Evolutionary conservation across 1,139 yeast genomes (phyloP).

Genomic region (Saccharomyces pastorianus): DNA sequence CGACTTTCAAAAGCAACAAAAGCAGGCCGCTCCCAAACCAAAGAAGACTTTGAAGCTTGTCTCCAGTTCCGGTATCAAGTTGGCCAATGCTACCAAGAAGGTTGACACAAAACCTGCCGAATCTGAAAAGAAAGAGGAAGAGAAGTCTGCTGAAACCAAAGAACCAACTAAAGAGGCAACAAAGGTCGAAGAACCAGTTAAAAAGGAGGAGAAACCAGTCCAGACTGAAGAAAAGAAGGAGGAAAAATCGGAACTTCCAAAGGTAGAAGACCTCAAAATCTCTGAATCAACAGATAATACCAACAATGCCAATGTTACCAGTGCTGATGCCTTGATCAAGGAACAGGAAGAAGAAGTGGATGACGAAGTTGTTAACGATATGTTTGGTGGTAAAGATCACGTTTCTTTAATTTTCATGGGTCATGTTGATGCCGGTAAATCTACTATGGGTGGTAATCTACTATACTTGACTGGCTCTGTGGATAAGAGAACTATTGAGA

Average conservation of each 20-base stretch:
- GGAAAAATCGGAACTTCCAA: constrained; percentile 16
- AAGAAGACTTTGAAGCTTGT: constrained; percentile 57
- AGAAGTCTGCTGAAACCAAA: constrained; percentile 15
- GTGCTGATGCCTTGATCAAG: constrained; percentile 42
- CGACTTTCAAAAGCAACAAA: constrained; percentile 57
- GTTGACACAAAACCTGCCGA: constrained; percentile 30
- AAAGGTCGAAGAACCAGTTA: constrained; percentile 9
- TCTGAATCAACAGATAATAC: constrained; percentile 10
- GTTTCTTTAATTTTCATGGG: constrained; percentile 97
- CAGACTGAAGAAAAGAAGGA: constrained; percentile 10
- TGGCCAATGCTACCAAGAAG: constrained; percentile 51
- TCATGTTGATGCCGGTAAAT: constrained; percentile 98
- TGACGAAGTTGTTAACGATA: constrained; percentile 76
- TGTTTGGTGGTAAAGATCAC: constrained; percentile 97
- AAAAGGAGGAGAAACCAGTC: constrained; percentile 9
- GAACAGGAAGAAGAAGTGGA: constrained; percentile 85
- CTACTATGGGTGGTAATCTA: constrained; percentile 98
- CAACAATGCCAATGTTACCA: constrained; percentile 13
- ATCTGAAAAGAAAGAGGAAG: constrained; percentile 23
- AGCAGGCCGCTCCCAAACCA: constrained; percentile 40
- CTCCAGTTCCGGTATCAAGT: constrained; percentile 57
- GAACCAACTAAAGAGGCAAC: constrained; percentile 22
- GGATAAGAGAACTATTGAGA: constrained; percentile 97
- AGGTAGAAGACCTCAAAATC: constrained; percentile 18
- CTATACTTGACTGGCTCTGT: constrained; percentile 91